Evolutionary conservation across 345 rosid species (phyloP), one percentile per base, ranked within the genome.

Genomic region (Xanthoceras sorbifolium): DNA sequence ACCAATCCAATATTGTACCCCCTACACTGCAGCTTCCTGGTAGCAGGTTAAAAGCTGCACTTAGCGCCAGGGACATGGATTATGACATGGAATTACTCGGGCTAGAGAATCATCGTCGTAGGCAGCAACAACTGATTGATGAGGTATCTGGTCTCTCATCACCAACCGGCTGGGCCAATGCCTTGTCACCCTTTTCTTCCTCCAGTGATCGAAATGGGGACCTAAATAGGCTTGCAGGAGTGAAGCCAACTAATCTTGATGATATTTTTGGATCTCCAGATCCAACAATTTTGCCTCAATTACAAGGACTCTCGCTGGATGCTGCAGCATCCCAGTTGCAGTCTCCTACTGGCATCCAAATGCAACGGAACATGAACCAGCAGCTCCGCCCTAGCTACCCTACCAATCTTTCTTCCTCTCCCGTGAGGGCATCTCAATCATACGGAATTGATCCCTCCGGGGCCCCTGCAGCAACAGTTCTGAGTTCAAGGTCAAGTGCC

Each of bases 1-100:
- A 76, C 82, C 90, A 89, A 80, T 77, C 85, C 22, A 88, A 42
- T 71, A 44, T 71, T 25, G 64, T 78, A 9, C 89, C 90, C 20
- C 98, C 94, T 29, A 71, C 86, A 31, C 77, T 93, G 90, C 95
- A 93, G 86, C 96, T 91, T 67, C 91, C 94, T 65, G 79, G 93
- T 44, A 95, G 98, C 83, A 84, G 97, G 81, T 72, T 95, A 85
- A 95, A 90, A 79, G 72, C 90, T 20, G 84, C 94, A 0, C 23
- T 86, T 28, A 76, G 82, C 77, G 98, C 95, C 20, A 84, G 95
- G 76, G 90, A 91, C 78, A 83, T 91, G 72, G 93, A 90, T 62
- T 78, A 84, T 9, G 88, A 86, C 65, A 76, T 80, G 85, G 92
- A 87, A 28, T 69, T 84, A 42, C 72, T 86, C 1, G 76, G 81